Evolutionary conservation across 495 filamentous ascomycete genomes (phyloP), one percentile per base, ranked within the genome.

Genomic region (Aspergillus campestris): DNA sequence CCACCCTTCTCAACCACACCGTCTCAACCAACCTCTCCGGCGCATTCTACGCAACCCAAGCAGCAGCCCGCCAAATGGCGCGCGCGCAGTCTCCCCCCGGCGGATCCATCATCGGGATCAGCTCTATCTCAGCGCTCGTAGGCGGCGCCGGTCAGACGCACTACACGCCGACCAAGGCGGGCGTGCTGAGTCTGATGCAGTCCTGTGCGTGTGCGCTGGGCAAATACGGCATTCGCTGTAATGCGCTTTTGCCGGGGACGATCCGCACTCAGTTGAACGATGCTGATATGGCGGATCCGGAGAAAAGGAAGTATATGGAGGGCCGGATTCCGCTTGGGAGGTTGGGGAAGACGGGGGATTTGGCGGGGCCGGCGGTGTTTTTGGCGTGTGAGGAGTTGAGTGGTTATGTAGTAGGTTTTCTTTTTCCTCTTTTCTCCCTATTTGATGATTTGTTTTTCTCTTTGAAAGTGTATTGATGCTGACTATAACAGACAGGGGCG

Each of bases 101-200:
- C 28, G 89, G 89, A 8, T 80, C 75, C 31, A 92, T 95, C 52
- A 94, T 95, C 51, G 88, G 77, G 0, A 75, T 95, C 12, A 84
- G 77, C 12, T 87, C 81, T n/a, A 91, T 94, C 52, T 83, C 77
- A 7, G 89, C 89, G 3, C 73, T 94, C 3, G 89, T 94, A 0
- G 89, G 89, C 29, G 89, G 89, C 13, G 84, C 78, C 0, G 67
- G 69, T 38, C 89, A 95, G 65, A 80, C 79, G 18, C 89, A 95
- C 52, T 95, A 94, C 62, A 94, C 89, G 14, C 89, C 89, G 2
- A 94, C 89, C 8, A 95, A 95, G 60, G 89, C 89, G 0, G 89
- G 88, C 3, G 75, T 95, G 1, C 51, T 87, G 29, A 83, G 78
- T 38, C 71, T 95, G 15, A 94, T 94, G 82, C 89, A 95, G 67